Evolutionary conservation across 441 rosid species (phyloP), one percentile per base, ranked within the genome.

Genomic region (Adansonia rubrostipa): DNA sequence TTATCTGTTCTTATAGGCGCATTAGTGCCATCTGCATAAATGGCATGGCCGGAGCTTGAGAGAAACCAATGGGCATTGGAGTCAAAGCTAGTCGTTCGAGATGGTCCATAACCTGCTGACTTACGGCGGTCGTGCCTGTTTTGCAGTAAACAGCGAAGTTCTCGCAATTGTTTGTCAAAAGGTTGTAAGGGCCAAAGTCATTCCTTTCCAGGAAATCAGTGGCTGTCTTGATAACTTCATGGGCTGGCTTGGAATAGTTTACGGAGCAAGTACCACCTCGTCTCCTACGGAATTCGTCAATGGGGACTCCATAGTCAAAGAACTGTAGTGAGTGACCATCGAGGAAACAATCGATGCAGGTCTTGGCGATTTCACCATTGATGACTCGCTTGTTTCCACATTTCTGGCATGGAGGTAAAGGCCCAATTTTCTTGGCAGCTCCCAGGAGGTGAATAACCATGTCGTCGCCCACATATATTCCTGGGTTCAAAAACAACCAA

Each of bases 251-350:
- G 9, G 50, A 45, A 45, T 45, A 9, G 50, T 9, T 6, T 45
- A 6, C 9, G 50, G 50, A 45, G 50, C 50, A 45, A 45, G 50
- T 45, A 45, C 50, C 50, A 9, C 50, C 9, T 45, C 50, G 6
- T 4, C 50, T 4, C 0, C 0, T 3, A 15, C 0, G 0, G 24
- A 65, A n/a, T 33, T n/a, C 7, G 0, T 0, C 0, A 8, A 1
- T 0, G 14, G 70, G 0, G 19, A 65, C 70, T 65, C 70, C 50
- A n/a, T 65, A 65, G 0, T 65, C 14, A 4, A 1, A 65, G 20
- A 40, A 0, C 14, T 40, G 7, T 4, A 0, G 3, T 0, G 28
- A 24, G 28, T 1, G 24, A 8, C 24, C 50, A 5, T 66, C 3
- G 17, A 9, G 33, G 71, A 66, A 66, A 66, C 53, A 42, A 44